Evolutionary conservation across 1,284 basidiomycete genomes (phyloP), one percentile per base, ranked within the genome.

Genomic region (Xerocomus minutiporus): DNA sequence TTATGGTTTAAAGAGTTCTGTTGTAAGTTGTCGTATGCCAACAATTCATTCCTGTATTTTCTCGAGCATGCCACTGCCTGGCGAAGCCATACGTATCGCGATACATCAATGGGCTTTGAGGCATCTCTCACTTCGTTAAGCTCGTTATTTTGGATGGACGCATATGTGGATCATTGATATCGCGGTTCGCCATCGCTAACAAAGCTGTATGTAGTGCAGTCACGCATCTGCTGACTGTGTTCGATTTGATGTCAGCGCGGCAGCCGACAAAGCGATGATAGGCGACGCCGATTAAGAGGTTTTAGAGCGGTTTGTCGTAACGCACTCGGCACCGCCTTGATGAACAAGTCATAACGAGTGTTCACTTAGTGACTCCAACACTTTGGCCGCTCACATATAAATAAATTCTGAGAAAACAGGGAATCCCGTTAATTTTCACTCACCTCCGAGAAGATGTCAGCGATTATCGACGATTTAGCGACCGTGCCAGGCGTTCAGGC

Each of bases 401-500:
- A 51, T 12, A 60, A 57, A 57, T 49, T 40, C 26, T 8, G 20
- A 45, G 47, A 38, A 36, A 42, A 17, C 4, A 26, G 17, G 17
- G 15, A 49, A 31, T 36, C 7, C 17, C 5, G 48, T 26, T 7
- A 34, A 44, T 31, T 31, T 28, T 32, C 36, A 15, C 17, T 11
- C 17, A 12, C 34, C 23, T 35, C 48, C 15, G 34, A 46, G 5
- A 45, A 50, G n/a, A 67, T 67, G 62, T 2, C 65, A 13, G 42
- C 13, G 6, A 11, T 35, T 6, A 12, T 28, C 26, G 52, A 56
- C 4, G 71, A 75, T 59, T 65, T 81, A 20, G 60, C 69, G 11
- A 71, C 68, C 2, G n/a, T 57, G 6, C 39, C 66, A 15, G 75
- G 71, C 28, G 61, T 80, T 25, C 58, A 68, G 13, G 50, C 49